Base-by-base conservation (phyloP, 108 stramenopile species). In the Cyclotella atomus region DNA sequence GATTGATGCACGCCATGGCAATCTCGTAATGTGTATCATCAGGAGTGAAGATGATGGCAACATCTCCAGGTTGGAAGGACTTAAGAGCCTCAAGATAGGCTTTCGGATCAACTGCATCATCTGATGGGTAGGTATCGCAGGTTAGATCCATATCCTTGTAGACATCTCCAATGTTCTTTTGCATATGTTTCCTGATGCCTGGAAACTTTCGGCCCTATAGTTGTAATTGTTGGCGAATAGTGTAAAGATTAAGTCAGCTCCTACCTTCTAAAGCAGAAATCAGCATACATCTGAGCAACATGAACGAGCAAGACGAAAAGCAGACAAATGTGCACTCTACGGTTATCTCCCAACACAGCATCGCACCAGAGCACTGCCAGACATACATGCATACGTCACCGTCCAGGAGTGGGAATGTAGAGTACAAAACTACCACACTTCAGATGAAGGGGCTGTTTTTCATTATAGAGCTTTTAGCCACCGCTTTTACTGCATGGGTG, bases 21-120 rank as follows among this genome's bases (percentile, higher is more conserved):
- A 99, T 99, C 17, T 95, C 89, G 70, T 95, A 98, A 81, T 99
- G 99, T 16, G 98, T 99, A 71, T 99, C 99, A 73, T 99, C 99
- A 6, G 99, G 99, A 34, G 99, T 99, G 76, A 99, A 99, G 28
- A 99, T 91, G 30, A 97, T 95, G 49, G 92, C 97, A 3, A 93
- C 85, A 75, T 98, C 97, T 17, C 99, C 98, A 0, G 86, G 59
- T 53, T 88, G 65, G 71, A 92, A 98, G 38, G 84, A 65, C 0
- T 84, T 54, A 7, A 90, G 21, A 21, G 97, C 98, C 25, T 59
- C 45, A 5, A 81, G 38, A 72, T 98, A 99, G 17, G 97, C 95
- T 24, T 87, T 71, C 8, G 95, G 89, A 67, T 97, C 79, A 25
- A 95, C 83, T 28, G 85, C 79, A 56, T 86, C 87, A 55, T 98